phyloP scores from a whole-genome alignment of 2,329 filamentous ascomycete species.

The Microdochium trichocladiopsis region DNA sequence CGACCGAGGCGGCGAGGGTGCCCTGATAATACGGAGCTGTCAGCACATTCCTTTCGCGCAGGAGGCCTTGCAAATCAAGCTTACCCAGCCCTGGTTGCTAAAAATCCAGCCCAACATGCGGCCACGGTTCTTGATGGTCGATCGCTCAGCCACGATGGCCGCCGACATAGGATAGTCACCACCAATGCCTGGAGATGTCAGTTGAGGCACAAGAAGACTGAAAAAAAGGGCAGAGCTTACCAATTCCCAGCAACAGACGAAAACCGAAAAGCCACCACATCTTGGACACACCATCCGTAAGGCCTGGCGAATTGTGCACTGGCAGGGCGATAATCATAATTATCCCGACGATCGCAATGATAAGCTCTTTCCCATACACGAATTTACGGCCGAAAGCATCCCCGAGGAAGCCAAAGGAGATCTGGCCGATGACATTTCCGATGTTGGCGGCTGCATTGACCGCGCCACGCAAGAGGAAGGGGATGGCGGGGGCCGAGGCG shows the following conservation, averaged over 20 bases:
- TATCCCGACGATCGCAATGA: slow-evolving; percentile 5
- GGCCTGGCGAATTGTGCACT: background rate
- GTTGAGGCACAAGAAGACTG: too few species aligned
- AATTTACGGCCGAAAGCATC: slow-evolving; percentile 56
- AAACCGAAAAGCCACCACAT: slow-evolving; percentile 27
- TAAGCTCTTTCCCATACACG: slow-evolving; percentile 59
- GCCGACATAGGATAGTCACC: slow-evolving; percentile 61
- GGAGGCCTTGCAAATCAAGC: too few species aligned
- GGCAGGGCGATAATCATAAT: slow-evolving; percentile 3
- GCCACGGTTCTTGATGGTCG: slow-evolving; percentile 1
- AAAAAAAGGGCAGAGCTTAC: slow-evolving; percentile 15
- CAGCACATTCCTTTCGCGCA: too few species aligned
- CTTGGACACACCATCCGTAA: slow-evolving; percentile 4
- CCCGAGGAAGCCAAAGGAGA: slow-evolving; percentile 57
- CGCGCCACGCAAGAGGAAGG: slow-evolving; percentile 35
- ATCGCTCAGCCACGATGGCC: slow-evolving; percentile 39
- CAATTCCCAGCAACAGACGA: slow-evolving; percentile 48
- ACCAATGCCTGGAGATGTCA: slow-evolving; percentile 31
- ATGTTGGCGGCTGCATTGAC: slow-evolving; percentile 59
- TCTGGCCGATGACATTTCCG: slow-evolving; percentile 58
- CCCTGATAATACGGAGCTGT: background rate
- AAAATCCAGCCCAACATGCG: slow-evolving; percentile 3
- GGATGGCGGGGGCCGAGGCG: slow-evolving; percentile 41
- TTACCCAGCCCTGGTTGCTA: slow-evolving; percentile 2
- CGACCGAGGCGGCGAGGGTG: background rate